Evolutionary conservation across 345 rosid species (phyloP).

Genomic region (Ceriops tagal): DNA sequence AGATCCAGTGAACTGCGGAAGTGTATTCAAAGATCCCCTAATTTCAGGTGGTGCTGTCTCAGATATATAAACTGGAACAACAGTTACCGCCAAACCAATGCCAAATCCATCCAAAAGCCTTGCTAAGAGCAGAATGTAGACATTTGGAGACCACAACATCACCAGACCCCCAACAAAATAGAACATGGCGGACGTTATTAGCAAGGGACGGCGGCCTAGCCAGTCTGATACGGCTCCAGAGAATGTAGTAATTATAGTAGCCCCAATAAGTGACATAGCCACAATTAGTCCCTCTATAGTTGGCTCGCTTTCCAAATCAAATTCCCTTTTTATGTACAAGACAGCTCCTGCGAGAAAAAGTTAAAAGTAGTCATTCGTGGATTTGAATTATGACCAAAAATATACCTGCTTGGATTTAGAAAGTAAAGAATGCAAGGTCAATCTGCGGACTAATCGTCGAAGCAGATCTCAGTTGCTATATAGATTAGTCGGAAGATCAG

Average conservation of each 20-base stretch:
- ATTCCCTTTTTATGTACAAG: constrained; percentile 81
- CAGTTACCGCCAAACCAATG: constrained; percentile 82
- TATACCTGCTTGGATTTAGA: background rate
- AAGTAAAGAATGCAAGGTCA: background rate
- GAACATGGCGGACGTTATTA: constrained; percentile 68
- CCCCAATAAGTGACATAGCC: constrained; percentile 94
- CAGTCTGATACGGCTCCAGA: constrained; percentile 80
- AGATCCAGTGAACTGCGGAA: constrained; percentile 92
- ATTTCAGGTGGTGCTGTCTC: constrained; percentile 99
- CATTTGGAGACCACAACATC: constrained; percentile 96
- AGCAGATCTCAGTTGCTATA: background rate
- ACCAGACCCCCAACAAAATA: constrained; percentile 72
- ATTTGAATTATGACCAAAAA: background rate
- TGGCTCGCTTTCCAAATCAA: constrained; percentile 64
- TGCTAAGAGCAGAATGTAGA: constrained; percentile 71
- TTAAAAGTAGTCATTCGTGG: background rate
- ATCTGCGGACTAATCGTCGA: background rate
- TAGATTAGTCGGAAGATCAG: background rate
- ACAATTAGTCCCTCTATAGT: constrained; percentile 83
- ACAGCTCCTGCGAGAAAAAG: constrained; percentile 67
- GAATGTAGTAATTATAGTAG: constrained; percentile 76
- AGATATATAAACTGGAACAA: constrained; percentile 88
- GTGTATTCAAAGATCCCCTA: constrained; percentile 77
- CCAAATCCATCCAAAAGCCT: constrained; percentile 95
- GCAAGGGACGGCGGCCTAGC: constrained; percentile 90